A percentile compares a stretch with the other conserved stretches of the same genome.
These are phyloP conservation scores for Verticillium albo-atrum DNA, from an alignment of 2,329 filamentous ascomycete genomes.

Conservation along the genomic window DNA sequence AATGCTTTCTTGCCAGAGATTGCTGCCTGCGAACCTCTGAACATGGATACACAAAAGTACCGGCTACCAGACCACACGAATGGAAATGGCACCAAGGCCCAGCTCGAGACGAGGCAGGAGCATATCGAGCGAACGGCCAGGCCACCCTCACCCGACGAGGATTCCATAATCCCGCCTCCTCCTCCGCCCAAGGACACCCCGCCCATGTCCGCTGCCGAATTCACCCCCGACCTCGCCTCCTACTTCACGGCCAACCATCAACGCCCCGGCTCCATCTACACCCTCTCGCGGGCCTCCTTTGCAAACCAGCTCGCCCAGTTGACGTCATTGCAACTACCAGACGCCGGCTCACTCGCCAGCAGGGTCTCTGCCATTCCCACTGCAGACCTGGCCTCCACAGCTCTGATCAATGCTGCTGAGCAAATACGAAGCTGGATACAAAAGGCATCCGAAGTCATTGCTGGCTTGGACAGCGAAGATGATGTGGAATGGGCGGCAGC, in stretches of 20 bases:
- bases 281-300: constrained; percentile 86
- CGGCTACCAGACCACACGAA: constrained; percentile 66
- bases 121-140: constrained; percentile 48
- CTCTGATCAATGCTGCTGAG: constrained; percentile 80
- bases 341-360: constrained; percentile 76
- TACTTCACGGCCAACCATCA: constrained; percentile 66
- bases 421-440: constrained; percentile 93
- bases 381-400: constrained; percentile 76
- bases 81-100: constrained; percentile 62
- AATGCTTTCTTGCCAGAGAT: constrained; percentile 44
- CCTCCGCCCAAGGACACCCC: constrained; percentile 48
- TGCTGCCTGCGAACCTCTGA: constrained; percentile 42
- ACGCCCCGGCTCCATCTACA: constrained; percentile 85
- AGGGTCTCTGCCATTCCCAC: constrained; percentile 83
- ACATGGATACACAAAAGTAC: constrained; percentile 72
- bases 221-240: constrained; percentile 45
- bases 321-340: constrained; percentile 83
- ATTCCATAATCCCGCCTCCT: constrained; percentile 28
- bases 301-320: constrained; percentile 89
- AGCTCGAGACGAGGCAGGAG: constrained; percentile 51
- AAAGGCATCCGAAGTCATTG: constrained; percentile 85
- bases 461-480: constrained; percentile 87
- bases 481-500: constrained; percentile 96
- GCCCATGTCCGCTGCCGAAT: constrained; percentile 31
- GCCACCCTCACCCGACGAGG: constrained; percentile 30